A percentile compares a stretch with the other conserved stretches of the same genome.
Conservation (phyloP, 2,329 filamentous ascomycete genomes). For the Talaromyces pinophilus region DNA sequence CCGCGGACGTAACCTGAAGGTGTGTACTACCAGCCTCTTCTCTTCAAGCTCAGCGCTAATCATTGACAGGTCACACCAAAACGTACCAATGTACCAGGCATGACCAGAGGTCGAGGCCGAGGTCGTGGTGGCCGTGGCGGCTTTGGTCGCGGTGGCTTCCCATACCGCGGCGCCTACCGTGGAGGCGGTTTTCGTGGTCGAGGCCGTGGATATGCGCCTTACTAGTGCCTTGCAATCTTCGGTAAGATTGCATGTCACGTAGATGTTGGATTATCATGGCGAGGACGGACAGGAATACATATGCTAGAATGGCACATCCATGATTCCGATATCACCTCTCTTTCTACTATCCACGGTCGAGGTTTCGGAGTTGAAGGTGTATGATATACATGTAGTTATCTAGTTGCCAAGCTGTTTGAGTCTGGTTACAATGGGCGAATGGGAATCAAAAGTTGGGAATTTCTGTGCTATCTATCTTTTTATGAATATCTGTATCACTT, state of each 20-base stretch:
- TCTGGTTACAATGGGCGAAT: constrained; percentile 15
- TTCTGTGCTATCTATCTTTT: not conserved
- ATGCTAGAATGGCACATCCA: not conserved
- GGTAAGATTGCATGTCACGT: not conserved
- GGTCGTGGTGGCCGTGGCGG: constrained; percentile 58
- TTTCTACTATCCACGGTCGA: constrained; percentile 26
- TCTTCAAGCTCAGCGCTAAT: constrained; percentile 25
- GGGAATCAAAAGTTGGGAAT: constrained; percentile 5
- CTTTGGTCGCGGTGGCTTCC: constrained; percentile 48
- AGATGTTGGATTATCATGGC: not conserved
- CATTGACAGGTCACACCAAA: constrained; percentile 73
- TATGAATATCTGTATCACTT: not conserved
- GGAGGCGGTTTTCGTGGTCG: constrained; percentile 52
- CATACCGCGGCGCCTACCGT: constrained; percentile 61
- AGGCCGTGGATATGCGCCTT: constrained; percentile 50
- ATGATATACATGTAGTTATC: constrained; percentile 35
- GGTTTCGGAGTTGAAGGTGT: constrained; percentile 38
- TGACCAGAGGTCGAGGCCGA: constrained; percentile 70
- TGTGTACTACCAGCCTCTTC: constrained; percentile 43
- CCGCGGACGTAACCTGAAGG: constrained; percentile 93
- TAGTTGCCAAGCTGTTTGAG: constrained; percentile 5
- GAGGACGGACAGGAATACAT: not conserved
- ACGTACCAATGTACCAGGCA: constrained; percentile 92
- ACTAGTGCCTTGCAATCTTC: constrained; percentile 33
- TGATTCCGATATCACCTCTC: not conserved